Evolutionary conservation across 176 grass and related monocot genomes (phyloP).

Genomic region (Juncus inflexus): DNA sequence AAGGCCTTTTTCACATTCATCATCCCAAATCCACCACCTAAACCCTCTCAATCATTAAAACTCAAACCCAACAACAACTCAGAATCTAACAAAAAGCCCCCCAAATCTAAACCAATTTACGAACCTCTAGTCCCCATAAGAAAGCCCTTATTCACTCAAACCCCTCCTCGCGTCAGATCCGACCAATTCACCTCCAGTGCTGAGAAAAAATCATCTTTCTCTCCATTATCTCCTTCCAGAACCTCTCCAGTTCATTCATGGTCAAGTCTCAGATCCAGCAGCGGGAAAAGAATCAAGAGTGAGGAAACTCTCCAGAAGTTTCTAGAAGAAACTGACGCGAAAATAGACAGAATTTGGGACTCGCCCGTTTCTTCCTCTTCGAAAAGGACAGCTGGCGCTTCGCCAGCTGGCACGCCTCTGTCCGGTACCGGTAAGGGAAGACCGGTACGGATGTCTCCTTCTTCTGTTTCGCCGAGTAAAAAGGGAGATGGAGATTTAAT

Average conservation of each 20-base stretch:
- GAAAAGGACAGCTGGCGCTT: conserved; percentile 46
- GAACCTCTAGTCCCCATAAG: conserved; percentile 77
- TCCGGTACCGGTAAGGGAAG: conserved; percentile 71
- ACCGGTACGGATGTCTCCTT: conserved; percentile 91
- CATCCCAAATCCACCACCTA: neutral
- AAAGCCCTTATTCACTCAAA: conserved; percentile 72
- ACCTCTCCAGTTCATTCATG: conserved; percentile 79
- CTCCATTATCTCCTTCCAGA: conserved; percentile 52
- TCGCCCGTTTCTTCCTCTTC: conserved; percentile 30
- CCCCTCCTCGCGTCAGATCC: conserved; percentile 46
- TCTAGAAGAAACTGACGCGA: conserved; percentile 64
- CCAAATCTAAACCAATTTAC: conserved; percentile 51
- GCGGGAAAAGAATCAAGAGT: conserved; percentile 78
- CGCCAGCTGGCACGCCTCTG: conserved; percentile 45
- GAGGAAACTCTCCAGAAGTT: conserved; percentile 82
- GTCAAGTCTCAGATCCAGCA: conserved; percentile 71
- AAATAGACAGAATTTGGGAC: conserved; percentile 54
- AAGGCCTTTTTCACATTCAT: conserved; percentile 54
- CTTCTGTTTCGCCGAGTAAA: conserved; percentile 63
- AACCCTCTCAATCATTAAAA: conserved; percentile 19
- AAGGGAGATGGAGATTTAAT: conserved; percentile 90
- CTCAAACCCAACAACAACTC: conserved; percentile 29
- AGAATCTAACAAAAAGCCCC: conserved; percentile 65
- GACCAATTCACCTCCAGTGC: conserved; percentile 49
- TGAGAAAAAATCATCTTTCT: conserved; percentile 40